phyloP scores from a whole-genome alignment of 495 filamentous ascomycete species.

The Emericellopsis terricola region DNA sequence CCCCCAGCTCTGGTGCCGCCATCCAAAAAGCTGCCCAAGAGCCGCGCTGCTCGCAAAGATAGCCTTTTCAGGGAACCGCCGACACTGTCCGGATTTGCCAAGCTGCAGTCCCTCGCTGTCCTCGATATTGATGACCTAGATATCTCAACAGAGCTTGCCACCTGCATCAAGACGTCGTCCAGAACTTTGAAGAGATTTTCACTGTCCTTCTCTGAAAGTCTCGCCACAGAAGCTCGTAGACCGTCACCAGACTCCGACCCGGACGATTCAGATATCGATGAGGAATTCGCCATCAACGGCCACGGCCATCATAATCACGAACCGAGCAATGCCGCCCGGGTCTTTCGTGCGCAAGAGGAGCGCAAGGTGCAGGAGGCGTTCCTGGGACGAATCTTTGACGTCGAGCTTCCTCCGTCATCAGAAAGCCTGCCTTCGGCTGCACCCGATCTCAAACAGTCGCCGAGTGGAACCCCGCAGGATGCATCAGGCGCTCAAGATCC shows the following conservation, averaged over 20 bases:
- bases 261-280: conserved; percentile 34
- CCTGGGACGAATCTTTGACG: conserved; percentile 32
- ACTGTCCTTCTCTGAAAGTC: conserved; percentile 35
- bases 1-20: conserved; percentile 3
- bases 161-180: conserved; percentile 31
- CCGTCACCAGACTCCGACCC: conserved; percentile 25
- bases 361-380: conserved; percentile 34
- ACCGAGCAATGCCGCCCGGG: conserved; percentile 16
- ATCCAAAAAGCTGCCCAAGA: conserved; percentile 5
- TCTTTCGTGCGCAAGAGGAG: conserved; percentile 26
- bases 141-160: conserved; percentile 31
- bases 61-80: conserved; percentile 14
- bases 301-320: conserved; percentile 14
- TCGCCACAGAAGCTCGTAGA: conserved; percentile 33
- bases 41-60: conserved; percentile 8
- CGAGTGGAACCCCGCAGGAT: too few species aligned
- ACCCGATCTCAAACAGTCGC: too few species aligned
- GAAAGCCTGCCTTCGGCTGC: too few species aligned
- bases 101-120: conserved; percentile 32
- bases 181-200: conserved; percentile 31
- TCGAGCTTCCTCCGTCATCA: too few species aligned
- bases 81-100: conserved; percentile 36
- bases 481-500: too few species aligned
- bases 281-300: conserved; percentile 12
- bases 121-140: conserved; percentile 40